A percentile compares a stretch with the other conserved stretches of the same genome.
Conservation (phyloP, 257 asterid species). For the Plectranthus barbatus region DNA sequence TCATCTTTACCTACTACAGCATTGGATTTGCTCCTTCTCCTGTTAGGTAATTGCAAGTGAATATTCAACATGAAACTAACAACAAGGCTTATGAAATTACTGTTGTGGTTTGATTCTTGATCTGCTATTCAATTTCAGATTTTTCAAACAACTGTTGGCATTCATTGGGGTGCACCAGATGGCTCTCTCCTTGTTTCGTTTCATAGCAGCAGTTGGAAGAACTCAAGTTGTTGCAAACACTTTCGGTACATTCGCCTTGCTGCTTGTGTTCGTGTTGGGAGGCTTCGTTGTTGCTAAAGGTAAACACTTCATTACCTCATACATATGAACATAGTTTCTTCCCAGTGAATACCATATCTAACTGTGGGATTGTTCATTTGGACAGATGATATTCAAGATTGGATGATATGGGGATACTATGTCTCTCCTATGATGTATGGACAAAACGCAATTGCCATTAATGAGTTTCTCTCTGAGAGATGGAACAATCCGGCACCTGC, state of each 20-base stretch:
- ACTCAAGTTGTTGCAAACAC: slow-evolving; percentile 68
- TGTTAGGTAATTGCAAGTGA: slow-evolving; percentile 29
- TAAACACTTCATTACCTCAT: neutral
- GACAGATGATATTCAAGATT: slow-evolving; percentile 59
- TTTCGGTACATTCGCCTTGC: slow-evolving; percentile 58
- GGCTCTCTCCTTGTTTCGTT: slow-evolving; percentile 77
- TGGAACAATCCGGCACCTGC: slow-evolving; percentile 50
- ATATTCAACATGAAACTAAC: neutral
- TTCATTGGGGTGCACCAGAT: slow-evolving; percentile 66
- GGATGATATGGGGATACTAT: slow-evolving; percentile 97
- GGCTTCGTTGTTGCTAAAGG: slow-evolving; percentile 77
- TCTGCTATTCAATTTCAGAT: slow-evolving; percentile 26
- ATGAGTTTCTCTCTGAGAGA: slow-evolving; percentile 74
- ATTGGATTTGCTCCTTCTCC: slow-evolving; percentile 85
- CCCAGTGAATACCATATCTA: neutral
- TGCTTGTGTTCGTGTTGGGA: slow-evolving; percentile 65
- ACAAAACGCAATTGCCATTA: slow-evolving; percentile 80
- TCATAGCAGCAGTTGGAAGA: slow-evolving; percentile 76
- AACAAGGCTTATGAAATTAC: neutral
- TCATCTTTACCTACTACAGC: slow-evolving; percentile 62
- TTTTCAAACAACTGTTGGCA: slow-evolving; percentile 69
- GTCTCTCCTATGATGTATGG: slow-evolving; percentile 91
- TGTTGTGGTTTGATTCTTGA: neutral
- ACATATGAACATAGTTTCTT: too few species aligned
- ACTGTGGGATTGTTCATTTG: neutral